A percentile compares a stretch with the other conserved stretches of the same genome.
phyloP scores from a whole-genome alignment of 2,329 filamentous ascomycete species.

The Sporothrix dimorphospora region DNA sequence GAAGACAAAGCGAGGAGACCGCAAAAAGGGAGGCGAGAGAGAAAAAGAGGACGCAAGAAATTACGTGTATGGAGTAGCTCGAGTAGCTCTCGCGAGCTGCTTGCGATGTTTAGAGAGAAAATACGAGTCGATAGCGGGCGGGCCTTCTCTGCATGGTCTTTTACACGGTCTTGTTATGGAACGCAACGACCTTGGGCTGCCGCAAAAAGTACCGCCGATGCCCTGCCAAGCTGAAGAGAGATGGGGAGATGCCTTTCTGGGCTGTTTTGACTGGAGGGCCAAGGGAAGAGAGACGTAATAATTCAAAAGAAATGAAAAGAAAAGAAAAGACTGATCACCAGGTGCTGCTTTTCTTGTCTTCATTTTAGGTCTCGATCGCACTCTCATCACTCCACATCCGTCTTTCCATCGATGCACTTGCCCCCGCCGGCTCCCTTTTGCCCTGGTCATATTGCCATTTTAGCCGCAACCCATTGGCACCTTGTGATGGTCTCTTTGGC shows the following conservation, averaged over 20 bases:
- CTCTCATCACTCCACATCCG: neutral
- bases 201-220: neutral
- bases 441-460: constrained; percentile 11
- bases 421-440: neutral
- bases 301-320: neutral
- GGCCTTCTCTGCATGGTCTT: neutral
- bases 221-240: neutral
- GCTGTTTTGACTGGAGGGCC: neutral
- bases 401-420: neutral
- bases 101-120: neutral
- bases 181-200: neutral
- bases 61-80: neutral
- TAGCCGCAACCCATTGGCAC: neutral
- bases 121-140: no score
- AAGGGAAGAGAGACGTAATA: neutral
- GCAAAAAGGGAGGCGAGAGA: neutral
- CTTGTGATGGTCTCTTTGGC: no score
- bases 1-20: neutral
- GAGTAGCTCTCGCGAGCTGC: neutral
- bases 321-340: neutral
- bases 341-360: neutral
- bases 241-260: neutral
- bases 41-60: neutral
- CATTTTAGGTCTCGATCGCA: neutral
- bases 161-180: neutral